Evolutionary conservation across 192 early-diverging fungal species (phyloP), one percentile per base, ranked within the genome.

Genomic region (Coemansia sp.): DNA sequence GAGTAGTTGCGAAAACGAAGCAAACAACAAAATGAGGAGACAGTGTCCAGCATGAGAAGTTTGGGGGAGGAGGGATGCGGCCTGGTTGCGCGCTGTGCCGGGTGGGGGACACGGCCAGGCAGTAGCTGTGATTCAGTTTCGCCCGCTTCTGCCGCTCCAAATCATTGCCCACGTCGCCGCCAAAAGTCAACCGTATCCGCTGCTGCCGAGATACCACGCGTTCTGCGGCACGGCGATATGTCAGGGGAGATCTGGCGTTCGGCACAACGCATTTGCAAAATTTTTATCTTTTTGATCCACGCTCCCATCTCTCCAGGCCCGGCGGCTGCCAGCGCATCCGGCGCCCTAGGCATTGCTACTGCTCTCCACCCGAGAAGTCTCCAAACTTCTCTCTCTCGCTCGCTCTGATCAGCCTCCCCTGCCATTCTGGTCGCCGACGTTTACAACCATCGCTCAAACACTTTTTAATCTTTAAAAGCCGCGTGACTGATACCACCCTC

Each of bases 41-140:
- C 16, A 56, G 55, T 54, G 25, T 55, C 14, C 54, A 28, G 54
- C 30, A 25, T 6, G 54, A 55, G 26, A 30, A 30, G 30, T 55
- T 55, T 55, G 54, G 54, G 54, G 38, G 38, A 16, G 38, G 38
- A 16, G 38, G 38, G 12, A 44, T 44, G 38, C 38, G 38, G 38
- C 38, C 38, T 44, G 38, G 38, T 16, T 44, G 38, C 38, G 38
- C 8, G 38, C 38, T 16, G n/a, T n/a, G 38, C 38, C 38, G 38
- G 38, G 38, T 44, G 38, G 38, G 38, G 38, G 38, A 44, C 38
- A 14, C 14, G 14, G 38, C 14, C 38, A 44, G 38, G 38, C 38
- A 44, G 38, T 44, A 44, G 38, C 38, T 44, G 38, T 44, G 38
- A 44, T 44, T 44, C 38, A 44, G 38, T 44, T 44, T 44, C 14